Percentiles rank a stretch among this genome's conserved stretches.
These are phyloP conservation scores for Puccinia novopanici DNA, from an alignment of 1,284 basidiomycete genomes.

Conservation along the genomic window DNA sequence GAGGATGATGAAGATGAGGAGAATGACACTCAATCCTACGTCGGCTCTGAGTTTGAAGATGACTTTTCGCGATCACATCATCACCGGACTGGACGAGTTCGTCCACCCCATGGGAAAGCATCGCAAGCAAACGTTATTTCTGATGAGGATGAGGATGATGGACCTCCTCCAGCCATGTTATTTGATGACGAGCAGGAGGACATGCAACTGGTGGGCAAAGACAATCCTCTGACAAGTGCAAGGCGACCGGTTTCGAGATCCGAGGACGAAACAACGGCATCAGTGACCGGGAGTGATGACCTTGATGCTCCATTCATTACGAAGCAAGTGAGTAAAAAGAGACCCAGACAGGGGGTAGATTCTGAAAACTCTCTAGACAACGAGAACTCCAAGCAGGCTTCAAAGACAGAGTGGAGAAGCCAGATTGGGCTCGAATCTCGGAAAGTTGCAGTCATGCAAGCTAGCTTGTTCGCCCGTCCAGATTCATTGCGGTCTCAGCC, in stretches of 20 bases:
- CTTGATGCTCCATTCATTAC: slow-evolving; percentile 3
- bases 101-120: neutral
- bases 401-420: slow-evolving; percentile 30
- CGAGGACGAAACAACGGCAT: slow-evolving; percentile 43
- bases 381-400: slow-evolving; percentile 12
- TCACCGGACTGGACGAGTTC: neutral
- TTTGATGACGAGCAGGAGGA: slow-evolving; percentile 40
- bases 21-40: slow-evolving; percentile 53
- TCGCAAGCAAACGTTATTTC: slow-evolving; percentile 18
- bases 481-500: slow-evolving; percentile 18
- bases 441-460: slow-evolving; percentile 51
- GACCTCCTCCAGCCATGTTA: slow-evolving; percentile 45
- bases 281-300: slow-evolving; percentile 47
- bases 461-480: slow-evolving; percentile 48
- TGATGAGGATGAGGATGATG: slow-evolving; percentile 33
- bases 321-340: slow-evolving; percentile 36
- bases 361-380: slow-evolving; percentile 14
- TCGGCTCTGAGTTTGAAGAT: slow-evolving; percentile 26
- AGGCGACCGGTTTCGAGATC: neutral
- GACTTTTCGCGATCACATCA: slow-evolving; percentile 6
- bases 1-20: slow-evolving; percentile 54
- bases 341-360: slow-evolving; percentile 35
- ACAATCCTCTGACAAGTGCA: neutral
- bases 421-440: slow-evolving; percentile 44
- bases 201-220: neutral